A percentile compares a stretch with the other conserved stretches of the same genome.
phyloP scores from a whole-genome alignment of 106 monocot species.

The Gastrodia elata region DNA sequence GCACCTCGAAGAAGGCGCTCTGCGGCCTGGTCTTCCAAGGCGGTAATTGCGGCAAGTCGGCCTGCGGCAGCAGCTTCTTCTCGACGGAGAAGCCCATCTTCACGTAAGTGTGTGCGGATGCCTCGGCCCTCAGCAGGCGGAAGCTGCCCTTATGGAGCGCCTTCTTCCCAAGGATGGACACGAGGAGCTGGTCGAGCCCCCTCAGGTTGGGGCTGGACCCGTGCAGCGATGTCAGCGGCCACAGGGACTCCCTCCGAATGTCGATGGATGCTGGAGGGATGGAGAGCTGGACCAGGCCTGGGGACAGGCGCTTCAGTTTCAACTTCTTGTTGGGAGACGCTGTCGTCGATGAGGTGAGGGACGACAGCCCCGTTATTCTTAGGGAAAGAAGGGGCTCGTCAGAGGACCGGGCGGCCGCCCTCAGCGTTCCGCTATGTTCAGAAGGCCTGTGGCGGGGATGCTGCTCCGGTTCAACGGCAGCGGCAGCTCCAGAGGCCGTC shows the following conservation, averaged over 20 bases:
- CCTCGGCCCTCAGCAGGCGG: constrained; percentile 59
- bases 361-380: constrained; percentile 75
- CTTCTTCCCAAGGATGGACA: constrained; percentile 71
- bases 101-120: constrained; percentile 65
- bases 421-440: constrained; percentile 66
- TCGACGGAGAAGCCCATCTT: constrained; percentile 68
- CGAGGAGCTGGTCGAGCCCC: constrained; percentile 74
- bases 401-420: constrained; percentile 30
- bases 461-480: constrained; percentile 72
- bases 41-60: constrained; percentile 46
- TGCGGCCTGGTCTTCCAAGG: constrained; percentile 63
- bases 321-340: constrained; percentile 42
- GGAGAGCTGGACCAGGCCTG: constrained; percentile 79
- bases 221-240: constrained; percentile 82
- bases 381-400: constrained; percentile 74
- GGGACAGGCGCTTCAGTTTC: constrained; percentile 87
- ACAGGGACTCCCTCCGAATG: too few relatives aligned
- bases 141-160: constrained; percentile 54
- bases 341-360: constrained; percentile 61
- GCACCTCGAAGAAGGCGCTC: constrained; percentile 63
- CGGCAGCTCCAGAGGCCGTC: constrained; percentile 69
- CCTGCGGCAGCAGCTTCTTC: constrained; percentile 41
- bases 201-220: constrained; percentile 51
- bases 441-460: constrained; percentile 46
- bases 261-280: constrained; percentile 8